A percentile compares a stretch with the other conserved stretches of the same genome.
These are phyloP conservation scores for Collybiopsis confluens DNA, from an alignment of 768 basidiomycete genomes.

Conservation along the genomic window DNA sequence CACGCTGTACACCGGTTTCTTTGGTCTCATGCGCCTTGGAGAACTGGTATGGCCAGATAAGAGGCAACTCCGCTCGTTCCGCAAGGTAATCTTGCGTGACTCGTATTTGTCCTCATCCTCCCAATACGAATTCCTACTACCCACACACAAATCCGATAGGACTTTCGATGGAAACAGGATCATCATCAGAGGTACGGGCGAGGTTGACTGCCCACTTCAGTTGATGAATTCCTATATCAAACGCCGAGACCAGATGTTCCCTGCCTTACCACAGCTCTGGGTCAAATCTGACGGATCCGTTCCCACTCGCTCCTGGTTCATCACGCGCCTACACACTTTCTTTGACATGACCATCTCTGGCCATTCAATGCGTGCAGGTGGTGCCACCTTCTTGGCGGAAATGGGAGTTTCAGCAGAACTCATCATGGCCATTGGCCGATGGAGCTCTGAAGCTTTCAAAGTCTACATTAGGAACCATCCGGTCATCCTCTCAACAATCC, in stretches of 20 bases:
- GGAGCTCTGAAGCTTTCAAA: conserved; percentile 24
- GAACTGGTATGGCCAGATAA: not conserved
- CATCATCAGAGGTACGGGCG: conserved; percentile 15
- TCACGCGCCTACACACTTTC: not conserved
- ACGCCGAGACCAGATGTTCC: not conserved
- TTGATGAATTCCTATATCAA: not conserved
- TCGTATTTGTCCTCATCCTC: not conserved
- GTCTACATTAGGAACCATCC: conserved; percentile 29
- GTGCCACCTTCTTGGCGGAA: conserved; percentile 12
- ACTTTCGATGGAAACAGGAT: conserved; percentile 10
- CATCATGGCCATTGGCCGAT: conserved; percentile 26
- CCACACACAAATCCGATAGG: not conserved
- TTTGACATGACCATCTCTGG: not conserved
- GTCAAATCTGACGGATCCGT: not conserved
- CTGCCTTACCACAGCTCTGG: not conserved
- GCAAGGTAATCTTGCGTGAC: not conserved
- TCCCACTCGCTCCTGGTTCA: conserved; percentile 3
- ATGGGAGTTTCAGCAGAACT: conserved; percentile 15
- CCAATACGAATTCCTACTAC: not conserved
- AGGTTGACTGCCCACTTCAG: not conserved
- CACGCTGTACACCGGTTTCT: not conserved
- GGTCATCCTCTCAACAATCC: no score
- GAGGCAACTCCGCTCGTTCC: no score
- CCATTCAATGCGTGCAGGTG: conserved; percentile 21
- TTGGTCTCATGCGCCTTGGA: not conserved